Conservation (phyloP, 2,329 filamentous ascomycete species). For the Alternaria sp. region DNA sequence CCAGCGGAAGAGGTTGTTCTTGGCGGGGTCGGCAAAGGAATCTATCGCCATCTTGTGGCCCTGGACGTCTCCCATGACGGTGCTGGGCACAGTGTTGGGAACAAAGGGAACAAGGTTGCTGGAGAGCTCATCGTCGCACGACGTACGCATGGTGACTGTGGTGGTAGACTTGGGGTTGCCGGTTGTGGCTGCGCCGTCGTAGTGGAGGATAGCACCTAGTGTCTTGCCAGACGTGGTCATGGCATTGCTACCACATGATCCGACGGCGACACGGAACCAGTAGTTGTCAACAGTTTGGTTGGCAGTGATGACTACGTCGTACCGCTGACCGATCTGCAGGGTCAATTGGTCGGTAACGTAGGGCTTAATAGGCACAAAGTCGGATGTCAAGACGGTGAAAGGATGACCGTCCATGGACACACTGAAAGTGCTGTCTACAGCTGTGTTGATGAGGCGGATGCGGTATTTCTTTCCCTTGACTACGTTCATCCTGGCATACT, state of each 20-base stretch:
- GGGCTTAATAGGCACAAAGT: slow-evolving; percentile 56
- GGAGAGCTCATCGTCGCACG: slow-evolving; percentile 51
- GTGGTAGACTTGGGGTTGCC: slow-evolving; percentile 47
- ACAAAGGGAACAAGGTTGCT: slow-evolving; percentile 52
- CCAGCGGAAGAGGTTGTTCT: slow-evolving; percentile 55
- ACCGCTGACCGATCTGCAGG: slow-evolving; percentile 51
- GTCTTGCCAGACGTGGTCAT: slow-evolving; percentile 39
- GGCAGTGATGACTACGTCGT: slow-evolving; percentile 58
- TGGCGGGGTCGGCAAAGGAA: slow-evolving; percentile 39
- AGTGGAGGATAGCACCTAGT: slow-evolving; percentile 53
- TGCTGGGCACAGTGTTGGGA: slow-evolving; percentile 50
- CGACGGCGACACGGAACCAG: slow-evolving; percentile 57
- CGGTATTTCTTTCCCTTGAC: slow-evolving; percentile 64
- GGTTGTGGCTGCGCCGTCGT: slow-evolving; percentile 44
- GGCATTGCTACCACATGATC: slow-evolving; percentile 44
- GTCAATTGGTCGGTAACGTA: slow-evolving; percentile 48
- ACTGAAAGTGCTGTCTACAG: slow-evolving; percentile 44
- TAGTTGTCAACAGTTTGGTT: slow-evolving; percentile 57
- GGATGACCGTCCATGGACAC: slow-evolving; percentile 53
- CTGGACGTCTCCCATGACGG: slow-evolving; percentile 36
- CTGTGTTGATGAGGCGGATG: slow-evolving; percentile 66
- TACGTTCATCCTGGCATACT: slow-evolving; percentile 47
- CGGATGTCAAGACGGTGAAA: slow-evolving; percentile 54
- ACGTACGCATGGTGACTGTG: slow-evolving; percentile 41
- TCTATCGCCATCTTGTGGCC: slow-evolving; percentile 43